Percentiles rank a stretch among this genome's conserved stretches.
These are phyloP conservation scores for Gracilaria gracilis DNA, from an alignment of 23 red algal genomes.

Conservation along the genomic window DNA sequence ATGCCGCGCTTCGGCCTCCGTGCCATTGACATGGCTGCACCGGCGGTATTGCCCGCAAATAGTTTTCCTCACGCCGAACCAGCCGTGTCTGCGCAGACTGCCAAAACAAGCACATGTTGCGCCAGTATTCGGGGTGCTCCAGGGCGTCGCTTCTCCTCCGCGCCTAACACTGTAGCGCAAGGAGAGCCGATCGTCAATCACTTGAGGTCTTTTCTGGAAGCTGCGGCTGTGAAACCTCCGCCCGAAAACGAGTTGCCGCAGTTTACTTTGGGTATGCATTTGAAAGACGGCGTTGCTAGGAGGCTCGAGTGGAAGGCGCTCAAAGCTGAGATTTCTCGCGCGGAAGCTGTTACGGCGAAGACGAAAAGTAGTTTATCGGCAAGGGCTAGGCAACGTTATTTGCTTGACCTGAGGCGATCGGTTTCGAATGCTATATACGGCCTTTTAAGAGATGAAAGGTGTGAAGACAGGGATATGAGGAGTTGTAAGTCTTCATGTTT, in stretches of 20 bases:
- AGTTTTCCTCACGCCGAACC: neutral
- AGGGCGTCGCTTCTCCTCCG: neutral
- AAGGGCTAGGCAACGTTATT: constrained; percentile 13
- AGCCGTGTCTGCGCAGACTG: neutral
- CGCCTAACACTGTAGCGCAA: neutral
- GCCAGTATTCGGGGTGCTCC: neutral
- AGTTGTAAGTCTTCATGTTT: constrained; percentile 3
- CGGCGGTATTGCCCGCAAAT: neutral
- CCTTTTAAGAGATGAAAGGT: constrained; percentile 21
- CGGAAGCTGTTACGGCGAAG: constrained; percentile 2
- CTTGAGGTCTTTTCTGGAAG: constrained; percentile 7
- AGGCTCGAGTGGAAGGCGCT: constrained; percentile 25
- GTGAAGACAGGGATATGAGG: constrained; percentile 8
- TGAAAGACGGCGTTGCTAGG: constrained; percentile 17
- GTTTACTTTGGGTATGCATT: constrained; percentile 16
- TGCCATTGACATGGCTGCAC: neutral
- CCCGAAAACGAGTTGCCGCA: neutral
- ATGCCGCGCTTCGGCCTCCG: constrained; percentile 14
- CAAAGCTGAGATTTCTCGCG: neutral
- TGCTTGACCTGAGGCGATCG: neutral
- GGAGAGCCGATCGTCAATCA: constrained; percentile 6
- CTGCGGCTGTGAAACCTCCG: neutral
- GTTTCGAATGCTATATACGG: neutral
- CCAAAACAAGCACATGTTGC: constrained; percentile 1
- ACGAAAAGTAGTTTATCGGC: constrained; percentile 9